Conservation (phyloP, 805 yeast genomes). For the Sporopachydermia quercuum region DNA sequence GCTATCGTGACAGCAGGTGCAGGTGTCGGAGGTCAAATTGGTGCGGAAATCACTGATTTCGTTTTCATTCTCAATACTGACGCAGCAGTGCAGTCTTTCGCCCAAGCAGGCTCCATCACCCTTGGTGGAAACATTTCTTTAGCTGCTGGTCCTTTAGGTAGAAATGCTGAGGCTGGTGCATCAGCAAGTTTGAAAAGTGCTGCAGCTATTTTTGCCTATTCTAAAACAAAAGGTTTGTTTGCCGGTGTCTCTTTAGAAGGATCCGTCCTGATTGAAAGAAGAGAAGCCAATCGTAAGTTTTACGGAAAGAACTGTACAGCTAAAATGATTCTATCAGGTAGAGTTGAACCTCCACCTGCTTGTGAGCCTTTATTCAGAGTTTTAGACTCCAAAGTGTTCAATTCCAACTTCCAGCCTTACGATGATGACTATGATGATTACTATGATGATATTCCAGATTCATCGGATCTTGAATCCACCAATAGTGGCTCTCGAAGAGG, state of each 20-base stretch:
- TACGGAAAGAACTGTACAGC: conserved; percentile 85
- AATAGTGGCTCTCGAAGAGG: conserved; percentile 14
- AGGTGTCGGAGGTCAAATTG: conserved; percentile 96
- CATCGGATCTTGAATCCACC: conserved; percentile 43
- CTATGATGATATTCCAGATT: conserved; percentile 64
- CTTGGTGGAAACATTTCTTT: conserved; percentile 89
- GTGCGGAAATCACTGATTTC: conserved; percentile 92
- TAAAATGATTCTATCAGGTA: conserved; percentile 68
- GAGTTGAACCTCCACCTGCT: conserved; percentile 86
- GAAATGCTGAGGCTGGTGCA: conserved; percentile 96
- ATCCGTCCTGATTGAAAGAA: conserved; percentile 87
- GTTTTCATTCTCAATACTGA: conserved; percentile 80
- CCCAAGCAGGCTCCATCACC: conserved; percentile 88
- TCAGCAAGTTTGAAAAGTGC: conserved; percentile 78
- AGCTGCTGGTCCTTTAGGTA: conserved; percentile 95
- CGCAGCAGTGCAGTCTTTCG: conserved; percentile 85
- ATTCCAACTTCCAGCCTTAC: conserved; percentile 26
- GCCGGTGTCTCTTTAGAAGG: conserved; percentile 98
- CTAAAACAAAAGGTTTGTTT: conserved; percentile 90
- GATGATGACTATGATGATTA: conserved; percentile 48
- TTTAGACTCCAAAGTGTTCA: conserved; percentile 73
- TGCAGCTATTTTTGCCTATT: conserved; percentile 84
- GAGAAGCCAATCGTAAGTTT: conserved; percentile 93
- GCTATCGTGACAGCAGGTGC: conserved; percentile 96
- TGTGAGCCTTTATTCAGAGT: conserved; percentile 79